A percentile compares a stretch with the other conserved stretches of the same genome.
These are phyloP conservation scores for Lippia alba DNA, from an alignment of 305 asterid genomes.

Conservation along the genomic window DNA sequence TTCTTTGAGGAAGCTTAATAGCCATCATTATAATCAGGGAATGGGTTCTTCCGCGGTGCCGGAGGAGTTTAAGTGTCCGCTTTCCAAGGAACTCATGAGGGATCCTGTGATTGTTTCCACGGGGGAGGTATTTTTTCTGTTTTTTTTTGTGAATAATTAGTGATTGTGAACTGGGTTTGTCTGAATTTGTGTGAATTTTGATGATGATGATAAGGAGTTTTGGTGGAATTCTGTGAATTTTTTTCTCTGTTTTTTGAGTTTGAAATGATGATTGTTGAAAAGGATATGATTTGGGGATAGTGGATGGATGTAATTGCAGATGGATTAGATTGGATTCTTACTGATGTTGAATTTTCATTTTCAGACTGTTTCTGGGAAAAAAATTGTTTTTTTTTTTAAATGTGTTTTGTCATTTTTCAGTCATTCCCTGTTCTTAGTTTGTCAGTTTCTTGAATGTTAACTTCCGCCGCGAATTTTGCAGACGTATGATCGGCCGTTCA, in stretches of 20 bases:
- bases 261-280: slow-evolving; percentile 10
- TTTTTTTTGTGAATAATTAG: not conserved
- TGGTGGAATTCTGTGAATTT: slow-evolving; percentile 1
- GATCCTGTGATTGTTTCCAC: slow-evolving; percentile 67
- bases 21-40: slow-evolving; percentile 17
- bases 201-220: not conserved
- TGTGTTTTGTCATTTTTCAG: not conserved
- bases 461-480: slow-evolving; percentile 39
- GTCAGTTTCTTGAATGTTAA: not conserved
- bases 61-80: slow-evolving; percentile 66
- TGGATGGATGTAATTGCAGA: not conserved
- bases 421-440: not conserved
- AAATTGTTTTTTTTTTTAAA: not conserved
- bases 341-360: not conserved
- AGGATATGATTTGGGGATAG: slow-evolving; percentile 9
- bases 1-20: slow-evolving; percentile 42
- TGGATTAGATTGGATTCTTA: slow-evolving; percentile 7
- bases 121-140: slow-evolving; percentile 49
- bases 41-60: slow-evolving; percentile 43
- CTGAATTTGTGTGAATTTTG: not conserved
- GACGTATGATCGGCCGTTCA: slow-evolving; percentile 70
- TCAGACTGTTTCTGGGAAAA: not conserved
- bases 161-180: not conserved
- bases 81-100: slow-evolving; percentile 61
- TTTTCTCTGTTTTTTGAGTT: slow-evolving; percentile 7